Evolutionary conservation across 2,329 filamentous ascomycete species (phyloP).

Genomic region (Aspergillus proliferans): DNA sequence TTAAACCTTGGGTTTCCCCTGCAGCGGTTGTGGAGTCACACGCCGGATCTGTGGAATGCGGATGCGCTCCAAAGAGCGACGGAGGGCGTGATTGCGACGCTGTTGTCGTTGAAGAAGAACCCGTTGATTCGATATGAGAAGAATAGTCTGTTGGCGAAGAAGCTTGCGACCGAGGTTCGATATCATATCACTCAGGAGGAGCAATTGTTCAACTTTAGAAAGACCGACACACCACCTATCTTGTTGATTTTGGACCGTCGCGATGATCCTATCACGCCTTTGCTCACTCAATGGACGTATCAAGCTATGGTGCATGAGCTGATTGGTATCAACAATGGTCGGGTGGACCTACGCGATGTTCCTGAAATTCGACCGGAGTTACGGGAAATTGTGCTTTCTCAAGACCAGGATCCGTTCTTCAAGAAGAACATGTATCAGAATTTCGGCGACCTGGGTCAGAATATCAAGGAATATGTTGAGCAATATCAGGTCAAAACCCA

Average conservation of each 20-base stretch:
- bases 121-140: constrained; percentile 89
- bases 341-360: constrained; percentile 78
- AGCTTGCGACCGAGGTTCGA: constrained; percentile 83
- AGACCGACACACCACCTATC: constrained; percentile 89
- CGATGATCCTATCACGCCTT: constrained; percentile 88
- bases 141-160: constrained; percentile 83
- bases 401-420: constrained; percentile 98
- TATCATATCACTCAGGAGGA: constrained; percentile 95
- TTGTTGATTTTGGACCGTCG: constrained; percentile 83
- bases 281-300: constrained; percentile 97
- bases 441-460: constrained; percentile 89
- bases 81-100: constrained; percentile 75
- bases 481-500: constrained; percentile 98
- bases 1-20: constrained; percentile 66
- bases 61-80: constrained; percentile 80
- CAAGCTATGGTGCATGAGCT: constrained; percentile 99
- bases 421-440: constrained; percentile 99
- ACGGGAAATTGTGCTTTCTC: constrained; percentile 88
- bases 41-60: constrained; percentile 81
- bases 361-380: constrained; percentile 80
- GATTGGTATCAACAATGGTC: constrained; percentile 88
- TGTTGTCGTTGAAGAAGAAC: constrained; percentile 92
- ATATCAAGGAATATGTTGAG: constrained; percentile 97
- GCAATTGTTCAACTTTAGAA: constrained; percentile 91
- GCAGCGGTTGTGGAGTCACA: constrained; percentile 72